Evolutionary conservation across 768 basidiomycete species (phyloP).

Genomic region (Dentipellis sp.): DNA sequence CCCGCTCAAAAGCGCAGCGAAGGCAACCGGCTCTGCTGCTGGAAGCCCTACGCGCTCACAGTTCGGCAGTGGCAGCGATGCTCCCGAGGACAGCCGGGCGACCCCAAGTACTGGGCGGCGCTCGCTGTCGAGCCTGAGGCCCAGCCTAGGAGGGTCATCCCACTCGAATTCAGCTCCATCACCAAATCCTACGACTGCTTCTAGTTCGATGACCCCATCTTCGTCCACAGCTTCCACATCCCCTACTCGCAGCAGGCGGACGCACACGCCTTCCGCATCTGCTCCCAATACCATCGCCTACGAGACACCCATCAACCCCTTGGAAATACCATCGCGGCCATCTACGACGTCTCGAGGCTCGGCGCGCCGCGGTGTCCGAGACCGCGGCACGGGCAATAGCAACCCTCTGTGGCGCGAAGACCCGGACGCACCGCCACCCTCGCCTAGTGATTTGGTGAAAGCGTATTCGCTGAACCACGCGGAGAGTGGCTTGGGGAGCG

Average conservation of each 20-base stretch:
- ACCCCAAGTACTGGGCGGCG: not conserved
- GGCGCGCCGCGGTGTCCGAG: not conserved
- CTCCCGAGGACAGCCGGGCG: not conserved
- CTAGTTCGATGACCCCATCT: not conserved
- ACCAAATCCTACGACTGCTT: too few species aligned
- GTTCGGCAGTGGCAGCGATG: not conserved
- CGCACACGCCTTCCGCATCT: not conserved
- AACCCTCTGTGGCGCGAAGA: conserved; percentile 8
- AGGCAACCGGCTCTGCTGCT: not conserved
- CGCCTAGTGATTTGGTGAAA: conserved; percentile 46
- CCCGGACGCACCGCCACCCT: conserved; percentile 29
- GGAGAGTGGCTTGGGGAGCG: conserved; percentile 91
- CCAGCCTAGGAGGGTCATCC: conserved; percentile 1
- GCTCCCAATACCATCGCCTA: not conserved
- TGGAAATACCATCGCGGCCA: not conserved
- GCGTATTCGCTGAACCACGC: conserved; percentile 81
- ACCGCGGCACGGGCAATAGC: not conserved
- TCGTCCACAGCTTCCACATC: not conserved
- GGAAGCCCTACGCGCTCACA: not conserved
- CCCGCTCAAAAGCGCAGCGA: not conserved
- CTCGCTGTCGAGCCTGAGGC: conserved; percentile 10
- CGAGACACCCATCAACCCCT: not conserved
- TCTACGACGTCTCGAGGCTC: not conserved
- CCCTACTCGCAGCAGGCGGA: not conserved
- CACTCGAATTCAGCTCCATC: not conserved